These are phyloP conservation scores for Lactarius evosmus DNA, from an alignment of 768 basidiomycete genomes.

Conservation along the genomic window DNA sequence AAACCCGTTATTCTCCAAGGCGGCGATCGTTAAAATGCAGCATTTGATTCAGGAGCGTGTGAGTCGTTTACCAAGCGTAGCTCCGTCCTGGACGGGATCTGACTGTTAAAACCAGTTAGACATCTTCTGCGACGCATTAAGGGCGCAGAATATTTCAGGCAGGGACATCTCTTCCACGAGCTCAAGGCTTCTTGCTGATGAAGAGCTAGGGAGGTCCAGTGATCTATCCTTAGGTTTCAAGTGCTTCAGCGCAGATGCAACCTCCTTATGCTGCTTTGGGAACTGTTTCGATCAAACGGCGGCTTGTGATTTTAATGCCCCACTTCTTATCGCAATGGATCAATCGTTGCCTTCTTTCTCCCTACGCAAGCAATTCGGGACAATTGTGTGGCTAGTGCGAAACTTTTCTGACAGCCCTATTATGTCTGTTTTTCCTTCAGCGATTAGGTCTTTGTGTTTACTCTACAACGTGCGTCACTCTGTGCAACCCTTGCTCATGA, in stretches of 20 bases:
- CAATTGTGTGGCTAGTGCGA: slow-evolving; percentile 2
- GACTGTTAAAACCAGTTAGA: background rate
- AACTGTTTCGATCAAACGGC: slow-evolving; percentile 3
- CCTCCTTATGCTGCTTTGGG: slow-evolving; percentile 5
- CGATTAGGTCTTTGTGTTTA: slow-evolving; percentile 2
- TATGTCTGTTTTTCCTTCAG: background rate
- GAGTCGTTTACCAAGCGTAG: background rate
- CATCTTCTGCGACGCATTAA: slow-evolving; percentile 3
- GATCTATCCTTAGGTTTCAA: slow-evolving; percentile 5
- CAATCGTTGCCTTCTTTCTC: background rate
- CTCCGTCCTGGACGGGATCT: background rate
- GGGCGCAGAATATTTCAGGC: background rate
- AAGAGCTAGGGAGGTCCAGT: slow-evolving; percentile 6
- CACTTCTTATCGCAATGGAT: background rate
- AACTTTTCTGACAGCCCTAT: slow-evolving; percentile 5
- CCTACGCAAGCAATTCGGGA: background rate
- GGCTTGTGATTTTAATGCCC: background rate
- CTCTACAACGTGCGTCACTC: slow-evolving; percentile 1
- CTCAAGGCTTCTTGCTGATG: background rate
- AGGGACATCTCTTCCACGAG: background rate
- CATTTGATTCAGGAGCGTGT: slow-evolving; percentile 2
- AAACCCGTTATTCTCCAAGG: slow-evolving; percentile 4
- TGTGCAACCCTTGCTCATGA: background rate
- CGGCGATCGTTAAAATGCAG: slow-evolving; percentile 1
- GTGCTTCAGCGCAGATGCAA: slow-evolving; percentile 9